These are phyloP conservation scores for Turritis glabra DNA, from an alignment of 345 rosid species.

Conservation along the genomic window DNA sequence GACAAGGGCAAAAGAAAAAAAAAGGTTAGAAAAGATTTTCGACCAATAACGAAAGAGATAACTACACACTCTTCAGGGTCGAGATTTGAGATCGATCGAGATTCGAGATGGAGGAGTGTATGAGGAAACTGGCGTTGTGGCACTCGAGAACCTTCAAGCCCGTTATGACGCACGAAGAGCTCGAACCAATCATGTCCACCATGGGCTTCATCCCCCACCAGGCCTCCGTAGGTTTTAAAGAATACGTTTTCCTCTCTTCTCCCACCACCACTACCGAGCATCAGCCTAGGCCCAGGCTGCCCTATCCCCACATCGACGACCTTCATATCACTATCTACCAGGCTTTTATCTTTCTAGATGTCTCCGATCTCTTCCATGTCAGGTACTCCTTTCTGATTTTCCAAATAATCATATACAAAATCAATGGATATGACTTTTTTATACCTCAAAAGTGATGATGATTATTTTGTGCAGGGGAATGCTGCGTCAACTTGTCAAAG, in stretches of 20 bases:
- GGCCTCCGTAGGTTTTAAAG: conserved; percentile 33
- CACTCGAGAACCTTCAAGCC: conserved; percentile 58
- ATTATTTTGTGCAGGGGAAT: conserved; percentile 58
- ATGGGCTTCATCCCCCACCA: conserved; percentile 43
- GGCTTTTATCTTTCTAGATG: conserved; percentile 49
- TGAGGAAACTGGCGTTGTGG: conserved; percentile 60
- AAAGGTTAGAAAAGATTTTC: too few species aligned
- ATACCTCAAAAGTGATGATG: too few species aligned
- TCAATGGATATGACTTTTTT: too few species aligned
- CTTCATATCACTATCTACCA: conserved; percentile 50
- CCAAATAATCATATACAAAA: too few species aligned
- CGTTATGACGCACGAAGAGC: conserved; percentile 50
- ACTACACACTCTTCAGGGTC: too few species aligned
- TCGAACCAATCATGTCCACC: conserved; percentile 49
- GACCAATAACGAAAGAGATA: too few species aligned
- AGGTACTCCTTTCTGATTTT: conserved; percentile 29
- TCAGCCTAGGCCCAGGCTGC: conserved; percentile 44
- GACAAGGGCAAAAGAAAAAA: background rate
- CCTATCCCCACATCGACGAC: conserved; percentile 59
- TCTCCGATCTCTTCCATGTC: conserved; percentile 53
- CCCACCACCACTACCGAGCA: background rate
- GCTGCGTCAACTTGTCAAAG: conserved; percentile 37
- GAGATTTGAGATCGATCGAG: background rate
- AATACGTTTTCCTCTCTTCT: conserved; percentile 38
- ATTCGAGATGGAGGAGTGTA: conserved; percentile 42